Percentiles rank a stretch among this genome's conserved stretches.
These are phyloP conservation scores for Paramarasmius palmivorus DNA, from an alignment of 1,284 basidiomycete genomes.

Conservation along the genomic window DNA sequence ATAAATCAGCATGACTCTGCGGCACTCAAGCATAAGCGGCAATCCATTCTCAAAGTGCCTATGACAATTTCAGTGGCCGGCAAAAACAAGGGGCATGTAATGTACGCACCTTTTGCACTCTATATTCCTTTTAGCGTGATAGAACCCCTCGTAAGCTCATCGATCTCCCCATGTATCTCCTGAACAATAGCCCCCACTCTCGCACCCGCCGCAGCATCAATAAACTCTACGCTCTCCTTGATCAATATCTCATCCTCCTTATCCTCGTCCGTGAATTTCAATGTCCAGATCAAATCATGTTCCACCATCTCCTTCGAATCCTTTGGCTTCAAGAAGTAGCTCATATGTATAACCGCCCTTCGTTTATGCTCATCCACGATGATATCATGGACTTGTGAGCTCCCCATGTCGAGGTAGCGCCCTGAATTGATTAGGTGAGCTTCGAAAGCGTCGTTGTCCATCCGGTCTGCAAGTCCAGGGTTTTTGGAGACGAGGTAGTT, in stretches of 20 bases:
- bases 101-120: too few relatives aligned
- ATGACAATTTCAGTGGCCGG: too few relatives aligned
- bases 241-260: slow-evolving; percentile 7
- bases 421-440: not conserved
- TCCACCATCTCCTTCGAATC: slow-evolving; percentile 14
- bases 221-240: slow-evolving; percentile 10
- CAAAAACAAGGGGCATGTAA: too few relatives aligned
- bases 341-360: slow-evolving; percentile 12
- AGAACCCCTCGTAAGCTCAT: slow-evolving; percentile 1
- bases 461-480: not conserved
- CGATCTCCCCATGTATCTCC: not conserved
- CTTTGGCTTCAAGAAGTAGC: slow-evolving; percentile 14
- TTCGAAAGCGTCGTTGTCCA: slow-evolving; percentile 2
- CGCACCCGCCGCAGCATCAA: slow-evolving; percentile 3
- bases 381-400: slow-evolving; percentile 6
- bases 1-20: too few relatives aligned
- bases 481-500: not conserved
- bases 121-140: not conserved
- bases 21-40: too few relatives aligned
- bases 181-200: slow-evolving; percentile 1
- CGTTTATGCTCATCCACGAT: slow-evolving; percentile 14
- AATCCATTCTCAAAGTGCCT: too few relatives aligned
- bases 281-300: slow-evolving; percentile 13
- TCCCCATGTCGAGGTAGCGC: not conserved
- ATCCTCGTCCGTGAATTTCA: slow-evolving; percentile 8